Conservation (phyloP, 1,284 basidiomycete species). For the Cryptococcus sp. region DNA sequence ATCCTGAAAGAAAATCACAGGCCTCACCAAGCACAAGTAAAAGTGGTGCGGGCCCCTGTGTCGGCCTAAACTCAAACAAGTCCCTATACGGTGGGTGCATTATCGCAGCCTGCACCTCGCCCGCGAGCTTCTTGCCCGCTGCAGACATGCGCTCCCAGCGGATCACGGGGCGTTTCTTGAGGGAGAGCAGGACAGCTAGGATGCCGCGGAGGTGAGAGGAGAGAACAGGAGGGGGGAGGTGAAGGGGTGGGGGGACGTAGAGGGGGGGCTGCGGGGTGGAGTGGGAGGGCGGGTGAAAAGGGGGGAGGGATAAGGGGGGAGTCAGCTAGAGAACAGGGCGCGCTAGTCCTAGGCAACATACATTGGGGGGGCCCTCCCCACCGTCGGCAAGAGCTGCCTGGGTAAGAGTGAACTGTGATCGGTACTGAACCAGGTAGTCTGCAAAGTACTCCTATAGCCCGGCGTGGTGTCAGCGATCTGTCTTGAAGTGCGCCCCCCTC, state of each 20-base stretch:
- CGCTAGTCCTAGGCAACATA: slow-evolving; percentile 18
- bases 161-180: slow-evolving; percentile 91
- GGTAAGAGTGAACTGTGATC: slow-evolving; percentile 85
- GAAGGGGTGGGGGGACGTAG: slow-evolving; percentile 58
- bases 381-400: slow-evolving; percentile 53
- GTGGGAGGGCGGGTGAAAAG: slow-evolving; percentile 1
- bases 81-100: slow-evolving; percentile 51
- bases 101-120: slow-evolving; percentile 64
- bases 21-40: slow-evolving; percentile 53
- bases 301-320: neutral
- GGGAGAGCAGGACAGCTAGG: slow-evolving; percentile 80
- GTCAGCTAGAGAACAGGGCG: neutral
- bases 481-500: neutral
- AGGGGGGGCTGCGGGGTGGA: slow-evolving; percentile 40
- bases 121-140: slow-evolving; percentile 84
- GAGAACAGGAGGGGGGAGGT: slow-evolving; percentile 61
- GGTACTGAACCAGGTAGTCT: slow-evolving; percentile 83
- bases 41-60: slow-evolving; percentile 54
- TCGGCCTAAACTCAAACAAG: slow-evolving; percentile 56
- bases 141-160: slow-evolving; percentile 91
- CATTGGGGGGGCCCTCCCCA: slow-evolving; percentile 48
- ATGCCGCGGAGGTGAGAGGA: slow-evolving; percentile 77
- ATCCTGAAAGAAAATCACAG: neutral
- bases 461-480: neutral
- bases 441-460: slow-evolving; percentile 81